A percentile compares a stretch with the other conserved stretches of the same genome.
These are phyloP conservation scores for Hanseniaspora meyeri DNA, from an alignment of 805 yeast genomes.

Conservation along the genomic window DNA sequence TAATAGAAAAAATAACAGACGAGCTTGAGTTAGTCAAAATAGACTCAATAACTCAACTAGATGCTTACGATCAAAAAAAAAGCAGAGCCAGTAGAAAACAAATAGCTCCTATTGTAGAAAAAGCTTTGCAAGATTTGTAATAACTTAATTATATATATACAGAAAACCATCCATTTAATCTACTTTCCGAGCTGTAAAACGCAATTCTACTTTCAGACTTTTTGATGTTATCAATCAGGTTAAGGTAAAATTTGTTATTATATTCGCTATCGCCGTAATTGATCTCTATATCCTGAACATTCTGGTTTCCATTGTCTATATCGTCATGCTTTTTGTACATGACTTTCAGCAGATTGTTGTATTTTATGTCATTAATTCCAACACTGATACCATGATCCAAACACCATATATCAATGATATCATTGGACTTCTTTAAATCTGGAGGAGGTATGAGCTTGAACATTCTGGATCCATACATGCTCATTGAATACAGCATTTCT, in stretches of 20 bases:
- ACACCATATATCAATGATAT: not conserved
- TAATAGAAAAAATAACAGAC: conserved; percentile 14
- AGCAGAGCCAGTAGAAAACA: conserved; percentile 67
- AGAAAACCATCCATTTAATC: conserved; percentile 17
- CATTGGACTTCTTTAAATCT: not conserved
- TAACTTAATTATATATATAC: not conserved
- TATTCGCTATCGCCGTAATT: not conserved
- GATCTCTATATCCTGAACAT: not conserved
- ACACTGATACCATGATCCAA: conserved; percentile 7
- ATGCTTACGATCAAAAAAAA: conserved; percentile 38
- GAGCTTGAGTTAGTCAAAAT: conserved; percentile 16
- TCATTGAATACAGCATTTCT: not conserved
- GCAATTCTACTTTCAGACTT: not conserved
- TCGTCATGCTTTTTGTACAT: conserved; percentile 1
- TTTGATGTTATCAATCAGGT: not conserved
- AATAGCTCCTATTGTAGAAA: conserved; percentile 51
- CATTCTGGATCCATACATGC: conserved; percentile 3
- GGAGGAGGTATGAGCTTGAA: not conserved
- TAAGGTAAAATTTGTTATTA: conserved; percentile 16
- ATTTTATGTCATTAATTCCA: not conserved
- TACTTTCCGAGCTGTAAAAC: not conserved
- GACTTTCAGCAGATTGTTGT: not conserved
- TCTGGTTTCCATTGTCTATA: not conserved
- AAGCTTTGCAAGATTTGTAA: conserved; percentile 17
- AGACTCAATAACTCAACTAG: conserved; percentile 13